Conservation (phyloP, 768 basidiomycete genomes). For the Arthromyces matolae region DNA sequence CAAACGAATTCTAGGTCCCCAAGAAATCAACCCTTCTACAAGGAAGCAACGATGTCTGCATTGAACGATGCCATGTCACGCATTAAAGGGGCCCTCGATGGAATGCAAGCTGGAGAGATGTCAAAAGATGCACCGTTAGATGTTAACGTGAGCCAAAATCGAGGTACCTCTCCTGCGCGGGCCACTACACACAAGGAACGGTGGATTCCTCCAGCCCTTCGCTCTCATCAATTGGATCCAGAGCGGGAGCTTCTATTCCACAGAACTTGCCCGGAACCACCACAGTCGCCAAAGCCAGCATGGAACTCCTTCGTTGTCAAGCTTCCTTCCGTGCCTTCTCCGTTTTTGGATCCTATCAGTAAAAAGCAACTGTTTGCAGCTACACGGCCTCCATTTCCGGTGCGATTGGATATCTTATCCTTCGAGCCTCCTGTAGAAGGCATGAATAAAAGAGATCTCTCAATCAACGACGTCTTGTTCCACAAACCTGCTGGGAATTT, state of each 20-base stretch:
- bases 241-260: slow-evolving; percentile 42
- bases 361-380: slow-evolving; percentile 46
- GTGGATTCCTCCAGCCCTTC: slow-evolving; percentile 57
- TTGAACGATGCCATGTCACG: slow-evolving; percentile 82
- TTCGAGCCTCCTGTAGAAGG: slow-evolving; percentile 70
- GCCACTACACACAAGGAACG: slow-evolving; percentile 36
- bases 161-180: slow-evolving; percentile 15
- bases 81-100: slow-evolving; percentile 75
- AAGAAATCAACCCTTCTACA: slow-evolving; percentile 41
- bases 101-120: slow-evolving; percentile 52
- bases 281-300: slow-evolving; percentile 41
- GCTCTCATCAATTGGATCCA: slow-evolving; percentile 34
- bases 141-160: slow-evolving; percentile 20
- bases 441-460: slow-evolving; percentile 58
- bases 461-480: slow-evolving; percentile 65
- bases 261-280: slow-evolving; percentile 45
- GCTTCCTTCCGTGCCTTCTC: slow-evolving; percentile 41
- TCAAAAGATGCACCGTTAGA: slow-evolving; percentile 25
- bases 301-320: slow-evolving; percentile 38
- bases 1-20: slow-evolving; percentile 30
- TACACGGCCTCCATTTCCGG: slow-evolving; percentile 32
- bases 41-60: slow-evolving; percentile 62
- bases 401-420: slow-evolving; percentile 64
- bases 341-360: slow-evolving; percentile 39
- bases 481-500: slow-evolving; percentile 32